These are phyloP conservation scores for Kockovaella imperatae DNA, from an alignment of 768 basidiomycete species.

Conservation along the genomic window DNA sequence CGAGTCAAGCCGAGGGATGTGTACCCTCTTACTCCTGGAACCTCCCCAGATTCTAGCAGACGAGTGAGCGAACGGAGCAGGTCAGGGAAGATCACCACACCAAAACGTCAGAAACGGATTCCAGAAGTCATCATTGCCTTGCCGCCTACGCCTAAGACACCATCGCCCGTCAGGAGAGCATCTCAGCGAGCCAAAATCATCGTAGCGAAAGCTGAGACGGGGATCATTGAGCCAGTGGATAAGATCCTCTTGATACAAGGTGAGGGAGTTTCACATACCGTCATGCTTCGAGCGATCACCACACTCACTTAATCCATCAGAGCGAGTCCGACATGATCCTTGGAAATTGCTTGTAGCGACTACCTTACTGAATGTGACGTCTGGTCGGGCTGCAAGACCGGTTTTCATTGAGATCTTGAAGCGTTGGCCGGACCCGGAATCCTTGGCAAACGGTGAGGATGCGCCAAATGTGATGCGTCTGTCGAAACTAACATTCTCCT, in stretches of 20 bases:
- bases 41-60: too few relatives aligned
- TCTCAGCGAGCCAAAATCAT: too few relatives aligned
- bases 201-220: conserved; percentile 7
- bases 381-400: conserved; percentile 59
- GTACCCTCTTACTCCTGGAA: too few relatives aligned
- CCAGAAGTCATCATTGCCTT: too few relatives aligned
- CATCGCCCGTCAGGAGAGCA: too few relatives aligned
- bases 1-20: too few relatives aligned
- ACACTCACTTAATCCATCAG: conserved; percentile 8
- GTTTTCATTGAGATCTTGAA: conserved; percentile 56
- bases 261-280: conserved; percentile 1
- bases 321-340: conserved; percentile 44
- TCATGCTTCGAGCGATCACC: neutral
- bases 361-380: conserved; percentile 63
- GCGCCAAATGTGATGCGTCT: neutral
- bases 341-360: conserved; percentile 66
- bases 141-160: too few relatives aligned
- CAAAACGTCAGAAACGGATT: too few relatives aligned
- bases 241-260: conserved; percentile 39
- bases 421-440: conserved; percentile 56
- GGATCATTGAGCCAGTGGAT: conserved; percentile 9
- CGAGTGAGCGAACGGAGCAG: too few relatives aligned
- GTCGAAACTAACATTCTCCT: neutral
- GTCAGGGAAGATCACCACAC: too few relatives aligned
- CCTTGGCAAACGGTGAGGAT: conserved; percentile 53